phyloP scores from a whole-genome alignment of 164 flowering plant species.

The Protea cynaroides region DNA sequence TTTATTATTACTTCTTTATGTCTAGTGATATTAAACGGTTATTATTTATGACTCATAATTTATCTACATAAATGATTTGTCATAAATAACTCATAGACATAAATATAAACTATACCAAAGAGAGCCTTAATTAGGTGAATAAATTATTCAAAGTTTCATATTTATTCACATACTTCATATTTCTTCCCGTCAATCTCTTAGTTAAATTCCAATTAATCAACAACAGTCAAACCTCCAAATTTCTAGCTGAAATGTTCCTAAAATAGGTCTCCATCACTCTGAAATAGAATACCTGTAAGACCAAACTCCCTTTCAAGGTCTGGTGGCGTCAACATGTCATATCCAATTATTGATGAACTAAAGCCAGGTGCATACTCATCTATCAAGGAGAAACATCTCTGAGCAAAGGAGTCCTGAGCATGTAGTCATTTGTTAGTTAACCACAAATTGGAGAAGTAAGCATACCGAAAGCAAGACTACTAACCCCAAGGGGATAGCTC shows the following conservation, averaged over 20 bases:
- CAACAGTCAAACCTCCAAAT: not conserved
- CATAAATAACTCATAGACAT: too few species aligned
- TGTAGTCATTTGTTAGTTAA: not conserved
- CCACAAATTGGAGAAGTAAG: too few species aligned
- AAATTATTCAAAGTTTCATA: not conserved
- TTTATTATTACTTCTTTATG: too few species aligned
- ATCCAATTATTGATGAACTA: slow-evolving; percentile 75
- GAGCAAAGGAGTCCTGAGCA: slow-evolving; percentile 71
- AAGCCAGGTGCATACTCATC: slow-evolving; percentile 96
- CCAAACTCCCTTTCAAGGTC: slow-evolving; percentile 92
- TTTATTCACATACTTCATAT: not conserved
- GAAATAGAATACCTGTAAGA: slow-evolving; percentile 55
- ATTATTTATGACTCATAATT: too few species aligned
- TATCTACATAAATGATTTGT: too few species aligned
- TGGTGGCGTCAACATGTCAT: slow-evolving; percentile 95
- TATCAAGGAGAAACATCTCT: slow-evolving; percentile 74
- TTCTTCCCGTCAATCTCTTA: not conserved
- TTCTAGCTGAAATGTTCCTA: not conserved
- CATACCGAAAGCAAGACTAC: too few species aligned
- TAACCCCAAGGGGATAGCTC: too few species aligned
- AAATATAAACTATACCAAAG: too few species aligned
- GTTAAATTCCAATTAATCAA: not conserved
- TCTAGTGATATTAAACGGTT: too few species aligned
- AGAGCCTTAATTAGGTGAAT: too few species aligned
- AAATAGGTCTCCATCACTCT: not conserved